Evolutionary conservation across 495 filamentous ascomycete genomes (phyloP).

Genomic region (Penicillium alfredii): DNA sequence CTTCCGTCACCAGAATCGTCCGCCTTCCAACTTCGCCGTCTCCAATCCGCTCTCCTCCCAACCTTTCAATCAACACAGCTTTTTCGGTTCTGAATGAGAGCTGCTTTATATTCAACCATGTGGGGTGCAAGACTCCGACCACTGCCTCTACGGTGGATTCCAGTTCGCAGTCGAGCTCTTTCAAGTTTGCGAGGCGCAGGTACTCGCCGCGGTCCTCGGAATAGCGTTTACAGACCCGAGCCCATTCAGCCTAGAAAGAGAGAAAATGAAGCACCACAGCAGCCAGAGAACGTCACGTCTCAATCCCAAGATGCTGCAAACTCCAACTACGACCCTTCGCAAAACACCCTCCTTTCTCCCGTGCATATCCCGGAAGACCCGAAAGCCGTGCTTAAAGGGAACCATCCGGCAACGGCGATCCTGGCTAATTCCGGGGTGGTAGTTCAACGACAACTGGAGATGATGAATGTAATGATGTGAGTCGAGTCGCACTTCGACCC

Average conservation of each 20-base stretch:
- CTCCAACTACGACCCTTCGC: conserved; percentile 32
- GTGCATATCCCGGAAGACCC: conserved; percentile 60
- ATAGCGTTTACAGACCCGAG: conserved; percentile 25
- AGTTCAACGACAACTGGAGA: conserved; percentile 59
- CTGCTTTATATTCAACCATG: conserved; percentile 20
- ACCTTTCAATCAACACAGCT: neutral
- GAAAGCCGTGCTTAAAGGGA: conserved; percentile 53
- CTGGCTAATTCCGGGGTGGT: conserved; percentile 59
- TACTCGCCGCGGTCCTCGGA: conserved; percentile 26
- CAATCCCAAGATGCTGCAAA: conserved; percentile 12
- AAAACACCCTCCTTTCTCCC: conserved; percentile 46
- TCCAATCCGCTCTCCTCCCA: neutral
- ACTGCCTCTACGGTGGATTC: conserved; percentile 17
- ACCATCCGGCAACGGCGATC: conserved; percentile 54
- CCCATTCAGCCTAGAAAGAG: conserved; percentile 10
- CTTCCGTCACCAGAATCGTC: conserved; percentile 31
- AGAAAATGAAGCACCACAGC: conserved; percentile 4
- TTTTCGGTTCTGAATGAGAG: no score
- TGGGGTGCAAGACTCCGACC: conserved; percentile 26
- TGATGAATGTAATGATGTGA: conserved; percentile 64
- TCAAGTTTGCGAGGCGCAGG: conserved; percentile 28
- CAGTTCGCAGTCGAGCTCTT: conserved; percentile 21
- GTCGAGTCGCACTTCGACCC: conserved; percentile 8
- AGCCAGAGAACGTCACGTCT: conserved; percentile 4
- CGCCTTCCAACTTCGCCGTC: no score